Conservation (phyloP, 2,329 filamentous ascomycete species). For the Pestalotiopsis sp. region DNA sequence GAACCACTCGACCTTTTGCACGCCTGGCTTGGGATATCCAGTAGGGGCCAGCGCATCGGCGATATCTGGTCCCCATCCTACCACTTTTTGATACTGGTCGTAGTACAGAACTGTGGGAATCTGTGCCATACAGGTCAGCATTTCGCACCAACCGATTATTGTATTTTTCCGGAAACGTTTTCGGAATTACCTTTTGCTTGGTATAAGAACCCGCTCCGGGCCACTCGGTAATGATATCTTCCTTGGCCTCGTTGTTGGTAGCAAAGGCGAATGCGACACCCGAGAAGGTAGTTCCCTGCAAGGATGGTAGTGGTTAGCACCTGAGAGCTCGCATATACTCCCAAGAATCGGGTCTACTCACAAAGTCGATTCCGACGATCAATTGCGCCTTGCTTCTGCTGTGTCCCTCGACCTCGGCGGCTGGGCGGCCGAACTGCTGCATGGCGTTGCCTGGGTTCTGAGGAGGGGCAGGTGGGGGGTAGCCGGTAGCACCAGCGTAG, state of each 20-base stretch:
- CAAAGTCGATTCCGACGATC: conserved; percentile 99
- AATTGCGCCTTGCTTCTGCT: conserved; percentile 93
- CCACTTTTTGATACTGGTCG: conserved; percentile 98
- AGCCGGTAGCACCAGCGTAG: conserved; percentile 49
- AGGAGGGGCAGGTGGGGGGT: conserved; percentile 47
- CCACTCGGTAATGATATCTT: conserved; percentile 99
- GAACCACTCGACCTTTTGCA: conserved; percentile 99
- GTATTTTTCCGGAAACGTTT: background rate
- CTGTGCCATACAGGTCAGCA: conserved; percentile 46
- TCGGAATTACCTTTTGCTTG: conserved; percentile 83
- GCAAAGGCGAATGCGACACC: conserved; percentile 97
- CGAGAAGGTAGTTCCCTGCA: conserved; percentile 92
- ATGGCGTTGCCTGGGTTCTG: conserved; percentile 40
- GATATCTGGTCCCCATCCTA: conserved; percentile 99
- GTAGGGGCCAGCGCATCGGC: conserved; percentile 95
- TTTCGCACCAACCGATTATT: background rate
- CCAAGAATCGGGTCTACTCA: conserved; percentile 47
- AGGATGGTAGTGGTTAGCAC: conserved; percentile 23
- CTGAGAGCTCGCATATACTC: background rate
- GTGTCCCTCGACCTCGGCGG: conserved; percentile 81
- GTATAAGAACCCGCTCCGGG: conserved; percentile 96
- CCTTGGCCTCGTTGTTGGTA: conserved; percentile 95
- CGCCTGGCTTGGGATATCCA: conserved; percentile 94
- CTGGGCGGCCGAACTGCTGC: conserved; percentile 48
- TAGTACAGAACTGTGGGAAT: conserved; percentile 99